Base-by-base conservation (phyloP, 2,329 filamentous ascomycete species). In the Lachnum nothofagi region DNA sequence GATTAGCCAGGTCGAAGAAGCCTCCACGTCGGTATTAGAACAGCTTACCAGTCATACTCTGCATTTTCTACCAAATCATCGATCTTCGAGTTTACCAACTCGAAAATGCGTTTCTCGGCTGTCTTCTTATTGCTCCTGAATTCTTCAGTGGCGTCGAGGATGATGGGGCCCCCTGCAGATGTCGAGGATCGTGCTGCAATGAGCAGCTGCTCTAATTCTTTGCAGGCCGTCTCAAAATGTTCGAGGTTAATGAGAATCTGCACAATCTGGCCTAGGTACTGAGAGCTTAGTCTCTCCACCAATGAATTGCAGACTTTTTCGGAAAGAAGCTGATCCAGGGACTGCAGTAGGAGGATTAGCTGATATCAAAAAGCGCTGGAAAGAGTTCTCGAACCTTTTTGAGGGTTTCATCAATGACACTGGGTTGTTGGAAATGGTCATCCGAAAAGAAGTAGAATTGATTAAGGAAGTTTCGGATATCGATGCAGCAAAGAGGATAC, bases 381-480 rank as follows among this genome's bases (percentile, higher is more conserved):
- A 12, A 14, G n/a, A 16, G 16, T 14, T 23, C 1, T 23, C 20
- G 68, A n/a, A 85, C 87, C 68, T 85, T 86, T 65, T 86, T 85
- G 5, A 98, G 75, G 0, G 90, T 95, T 56, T 94, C 86, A 58
- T 98, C 93, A 58, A 98, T 95, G 45, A 94, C 79, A 54, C 80
- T 85, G 1, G 89, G 86, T 56, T 95, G 88, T 55, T 93, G 86
- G 64, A 97, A 97, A 65, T 97, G 90, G 63, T 97, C 91, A 62
- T 95, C 91, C 7, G 88, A 90, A 70, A 97, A 98, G 68, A 94
- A 91, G 68, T 97, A 97, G 63, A 98, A 97, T 64, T 97, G 91
- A 67, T 96, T 96, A 51, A 97, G 74, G 67, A 98, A 97, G 67
- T 96, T 96, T 34, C 91, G 82, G 60, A 98, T 96, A 63, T 97